A percentile compares a stretch with the other conserved stretches of the same genome.
Evolutionary conservation across 2,329 filamentous ascomycete genomes (phyloP).

Genomic region (Calonectria montana): DNA sequence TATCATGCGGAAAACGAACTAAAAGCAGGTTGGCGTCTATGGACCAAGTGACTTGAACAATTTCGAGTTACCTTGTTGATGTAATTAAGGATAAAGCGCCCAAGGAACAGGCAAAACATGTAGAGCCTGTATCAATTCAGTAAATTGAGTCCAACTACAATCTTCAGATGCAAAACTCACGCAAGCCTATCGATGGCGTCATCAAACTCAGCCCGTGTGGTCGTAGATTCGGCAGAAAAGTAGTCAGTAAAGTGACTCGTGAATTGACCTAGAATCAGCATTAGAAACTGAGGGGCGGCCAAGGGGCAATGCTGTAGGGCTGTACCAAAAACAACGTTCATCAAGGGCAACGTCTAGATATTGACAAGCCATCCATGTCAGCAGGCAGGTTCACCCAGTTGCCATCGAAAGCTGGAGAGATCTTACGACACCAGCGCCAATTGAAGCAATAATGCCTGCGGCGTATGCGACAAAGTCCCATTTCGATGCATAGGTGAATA

Average conservation of each 20-base stretch:
- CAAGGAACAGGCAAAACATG: constrained; percentile 78
- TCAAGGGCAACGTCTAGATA: constrained; percentile 62
- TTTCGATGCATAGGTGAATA: constrained; percentile 66
- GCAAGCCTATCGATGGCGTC: constrained; percentile 57
- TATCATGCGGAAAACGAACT: constrained; percentile 71
- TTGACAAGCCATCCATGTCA: not conserved
- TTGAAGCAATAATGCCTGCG: constrained; percentile 59
- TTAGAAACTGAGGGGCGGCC: not conserved
- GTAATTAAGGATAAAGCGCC: constrained; percentile 72
- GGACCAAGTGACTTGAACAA: not conserved
- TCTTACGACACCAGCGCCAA: constrained; percentile 58
- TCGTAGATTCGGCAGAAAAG: constrained; percentile 46
- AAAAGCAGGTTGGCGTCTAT: constrained; percentile 7
- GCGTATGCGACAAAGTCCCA: constrained; percentile 63
- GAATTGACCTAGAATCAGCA: constrained; percentile 49
- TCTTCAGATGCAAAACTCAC: constrained; percentile 42
- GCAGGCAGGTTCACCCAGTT: not conserved
- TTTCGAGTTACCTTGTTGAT: constrained; percentile 60
- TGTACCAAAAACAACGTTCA: constrained; percentile 69
- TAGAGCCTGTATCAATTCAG: constrained; percentile 61
- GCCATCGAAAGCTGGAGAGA: not conserved
- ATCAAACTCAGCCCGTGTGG: constrained; percentile 53
- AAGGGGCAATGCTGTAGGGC: not conserved
- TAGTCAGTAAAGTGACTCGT: constrained; percentile 62
- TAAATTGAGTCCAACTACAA: not conserved